A percentile compares a stretch with the other conserved stretches of the same genome.
phyloP scores from a whole-genome alignment of 495 filamentous ascomycete species.

The Mytilinidion resinicola region DNA sequence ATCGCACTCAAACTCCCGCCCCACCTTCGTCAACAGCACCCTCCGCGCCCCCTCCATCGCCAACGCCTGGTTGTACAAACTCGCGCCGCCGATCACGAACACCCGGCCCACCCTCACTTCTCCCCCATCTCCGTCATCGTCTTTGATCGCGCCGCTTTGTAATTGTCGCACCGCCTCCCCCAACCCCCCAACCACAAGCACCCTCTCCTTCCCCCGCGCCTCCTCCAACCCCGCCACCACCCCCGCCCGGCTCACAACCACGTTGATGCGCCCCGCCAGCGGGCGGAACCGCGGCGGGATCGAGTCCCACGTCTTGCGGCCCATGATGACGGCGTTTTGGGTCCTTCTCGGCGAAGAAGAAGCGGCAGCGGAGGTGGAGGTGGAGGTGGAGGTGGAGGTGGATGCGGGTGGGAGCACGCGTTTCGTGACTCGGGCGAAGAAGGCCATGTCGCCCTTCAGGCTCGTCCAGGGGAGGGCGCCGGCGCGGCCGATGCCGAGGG shows the following conservation, averaged over 20 bases:
- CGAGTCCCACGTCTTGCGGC: constrained; percentile 88
- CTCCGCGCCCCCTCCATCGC: constrained; percentile 30
- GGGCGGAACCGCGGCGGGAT: constrained; percentile 75
- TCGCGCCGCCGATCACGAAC: constrained; percentile 85
- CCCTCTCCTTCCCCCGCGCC: constrained; percentile 18
- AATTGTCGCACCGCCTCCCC: not conserved
- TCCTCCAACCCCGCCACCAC: constrained; percentile 29
- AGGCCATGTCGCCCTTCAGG: constrained; percentile 82
- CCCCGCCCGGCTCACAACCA: constrained; percentile 60
- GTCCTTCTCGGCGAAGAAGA: not conserved
- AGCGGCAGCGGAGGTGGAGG: not conserved
- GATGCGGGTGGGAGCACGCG: constrained; percentile 39
- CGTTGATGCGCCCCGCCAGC: constrained; percentile 66
- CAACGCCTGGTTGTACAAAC: constrained; percentile 73
- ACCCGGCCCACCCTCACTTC: constrained; percentile 40
- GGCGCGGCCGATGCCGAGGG: constrained; percentile 78
- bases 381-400: constrained; percentile 9
- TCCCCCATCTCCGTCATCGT: constrained; percentile 9
- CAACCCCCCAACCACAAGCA: constrained; percentile 6
- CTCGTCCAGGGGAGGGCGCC: constrained; percentile 83
- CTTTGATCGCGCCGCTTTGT: constrained; percentile 6
- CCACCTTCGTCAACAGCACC: constrained; percentile 59
- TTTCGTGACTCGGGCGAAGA: constrained; percentile 87
- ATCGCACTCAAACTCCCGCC: constrained; percentile 74
- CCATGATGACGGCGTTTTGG: constrained; percentile 87